Base-by-base conservation (phyloP, 257 asterid species). In the Ehretia macrophylla region DNA sequence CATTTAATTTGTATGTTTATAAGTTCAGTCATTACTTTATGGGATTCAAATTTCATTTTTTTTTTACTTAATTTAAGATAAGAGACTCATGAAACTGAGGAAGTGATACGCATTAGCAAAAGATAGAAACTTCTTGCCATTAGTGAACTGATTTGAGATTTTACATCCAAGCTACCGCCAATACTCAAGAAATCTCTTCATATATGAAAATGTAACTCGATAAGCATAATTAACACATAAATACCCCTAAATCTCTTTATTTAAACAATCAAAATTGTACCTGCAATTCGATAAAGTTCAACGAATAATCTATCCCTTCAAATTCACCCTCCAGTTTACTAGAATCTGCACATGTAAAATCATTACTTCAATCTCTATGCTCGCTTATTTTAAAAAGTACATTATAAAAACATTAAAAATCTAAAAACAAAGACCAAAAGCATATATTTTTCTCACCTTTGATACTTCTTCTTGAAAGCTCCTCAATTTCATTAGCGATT, bases 281-380 rank as follows among this genome's bases (percentile, higher is more conserved):
- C 94, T 80, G 88, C 40, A 83, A 72, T 71, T 80, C 91, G 40
- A 72, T 68, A 62, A 74, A 77, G 18, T 78, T 83, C 79, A 84
- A 68, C 10, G 79, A 70, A 70, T 84, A 75, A 52, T 76, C 67
- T 63, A 91, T 51, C 51, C 77, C 86, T 74, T 85, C 92, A 67
- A 84, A 68, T 72, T 81, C 85, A 68, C 73, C 27, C 57, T 77
- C 95, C 77, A 85, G 62, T 60, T 68, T 66, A 57, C 60, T 69
- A 59, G 75, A 74, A 66, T 86, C 96, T 88, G 83, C 64, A 74
- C 54, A 32, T 38, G 51, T 12, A 5, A 42, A 44, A 57, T 55
- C 32, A 57, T 27, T 56, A 54, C 23, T 21, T 52, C 17, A 35
- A 14, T 8, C 5, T 27, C 23, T 8, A 48, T 22, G 22, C 3